phyloP scores from a whole-genome alignment of 495 filamentous ascomycete species.

The Penicillium pulvis region DNA sequence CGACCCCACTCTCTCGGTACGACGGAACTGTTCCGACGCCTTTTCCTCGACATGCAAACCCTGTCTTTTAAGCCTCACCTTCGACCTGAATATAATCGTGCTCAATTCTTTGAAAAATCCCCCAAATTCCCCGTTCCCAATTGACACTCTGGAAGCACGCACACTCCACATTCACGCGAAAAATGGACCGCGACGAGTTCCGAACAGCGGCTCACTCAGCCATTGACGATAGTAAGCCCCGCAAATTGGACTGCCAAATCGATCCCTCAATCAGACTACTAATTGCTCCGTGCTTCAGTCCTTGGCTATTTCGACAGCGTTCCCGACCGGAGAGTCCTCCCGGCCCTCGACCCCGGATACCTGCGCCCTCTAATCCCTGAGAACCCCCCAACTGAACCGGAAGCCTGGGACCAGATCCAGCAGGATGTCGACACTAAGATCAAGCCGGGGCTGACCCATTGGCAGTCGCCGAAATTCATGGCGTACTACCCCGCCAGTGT shows the following conservation, averaged over 20 bases:
- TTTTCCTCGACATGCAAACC: not conserved
- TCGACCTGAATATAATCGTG: too few relatives aligned
- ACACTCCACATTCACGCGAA: not conserved
- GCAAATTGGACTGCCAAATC: not conserved
- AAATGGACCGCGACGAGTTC: slow-evolving; percentile 85
- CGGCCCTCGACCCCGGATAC: slow-evolving; percentile 84
- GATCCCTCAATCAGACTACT: not conserved
- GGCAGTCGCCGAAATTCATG: slow-evolving; percentile 95
- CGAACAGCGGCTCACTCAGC: slow-evolving; percentile 76
- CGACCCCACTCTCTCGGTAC: not conserved
- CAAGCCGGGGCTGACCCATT: slow-evolving; percentile 93
- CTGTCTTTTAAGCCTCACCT: too few relatives aligned
- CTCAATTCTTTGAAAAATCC: too few relatives aligned
- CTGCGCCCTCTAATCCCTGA: slow-evolving; percentile 76
- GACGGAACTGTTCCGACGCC: slow-evolving; percentile 4
- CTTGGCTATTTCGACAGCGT: slow-evolving; percentile 81
- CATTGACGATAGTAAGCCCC: slow-evolving; percentile 78
- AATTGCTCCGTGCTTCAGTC: slow-evolving; percentile 52
- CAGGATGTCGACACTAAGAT: slow-evolving; percentile 85
- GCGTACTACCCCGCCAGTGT: slow-evolving; percentile 89
- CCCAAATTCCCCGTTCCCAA: not conserved
- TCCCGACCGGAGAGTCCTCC: slow-evolving; percentile 68
- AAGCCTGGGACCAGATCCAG: slow-evolving; percentile 80
- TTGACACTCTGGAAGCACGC: not conserved
- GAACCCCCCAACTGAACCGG: slow-evolving; percentile 70